phyloP scores from a whole-genome alignment of 2,329 filamentous ascomycete genomes.

The Ascomycota sp. region DNA sequence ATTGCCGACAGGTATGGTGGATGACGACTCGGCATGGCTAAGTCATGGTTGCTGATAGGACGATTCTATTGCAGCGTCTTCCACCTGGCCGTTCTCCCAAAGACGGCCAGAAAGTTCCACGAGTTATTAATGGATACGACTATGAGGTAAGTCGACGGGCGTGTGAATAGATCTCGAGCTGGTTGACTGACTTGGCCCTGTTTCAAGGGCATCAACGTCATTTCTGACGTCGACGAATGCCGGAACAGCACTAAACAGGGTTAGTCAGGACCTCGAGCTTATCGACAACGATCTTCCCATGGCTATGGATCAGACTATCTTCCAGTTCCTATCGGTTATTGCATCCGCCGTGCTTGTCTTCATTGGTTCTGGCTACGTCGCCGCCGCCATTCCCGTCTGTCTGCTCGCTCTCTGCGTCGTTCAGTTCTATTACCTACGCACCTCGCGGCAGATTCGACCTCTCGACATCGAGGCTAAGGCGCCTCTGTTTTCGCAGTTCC shows the following conservation, averaged over 20 bases:
- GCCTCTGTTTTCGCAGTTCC: constrained; percentile 9
- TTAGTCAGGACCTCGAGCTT: constrained; percentile 19
- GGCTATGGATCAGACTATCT: constrained; percentile 7
- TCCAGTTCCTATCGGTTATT: constrained; percentile 6
- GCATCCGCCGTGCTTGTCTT: constrained; percentile 19
- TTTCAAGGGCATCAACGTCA: constrained; percentile 6
- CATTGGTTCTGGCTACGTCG: constrained; percentile 22
- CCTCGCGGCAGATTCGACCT: constrained; percentile 11
- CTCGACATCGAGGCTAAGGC: constrained; percentile 12
- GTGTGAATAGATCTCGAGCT: too few relatives aligned
- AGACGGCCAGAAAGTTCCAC: constrained; percentile 6
- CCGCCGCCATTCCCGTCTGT: constrained; percentile 21
- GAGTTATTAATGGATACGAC: constrained; percentile 9
- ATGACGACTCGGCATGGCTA: background rate
- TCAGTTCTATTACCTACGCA: constrained; percentile 12
- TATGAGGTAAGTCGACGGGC: constrained; percentile 5
- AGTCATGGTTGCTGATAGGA: background rate
- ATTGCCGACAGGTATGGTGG: constrained; percentile 3
- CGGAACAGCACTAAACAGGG: constrained; percentile 15
- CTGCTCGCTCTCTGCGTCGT: constrained; percentile 7
- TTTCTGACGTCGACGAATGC: constrained; percentile 16
- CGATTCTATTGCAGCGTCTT: constrained; percentile 4
- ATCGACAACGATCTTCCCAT: constrained; percentile 16
- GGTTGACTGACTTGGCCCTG: constrained; percentile 3
- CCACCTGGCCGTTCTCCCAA: constrained; percentile 8